Base-by-base conservation (phyloP, 2,329 filamentous ascomycete genomes). In the Pyricularia sp. region DNA sequence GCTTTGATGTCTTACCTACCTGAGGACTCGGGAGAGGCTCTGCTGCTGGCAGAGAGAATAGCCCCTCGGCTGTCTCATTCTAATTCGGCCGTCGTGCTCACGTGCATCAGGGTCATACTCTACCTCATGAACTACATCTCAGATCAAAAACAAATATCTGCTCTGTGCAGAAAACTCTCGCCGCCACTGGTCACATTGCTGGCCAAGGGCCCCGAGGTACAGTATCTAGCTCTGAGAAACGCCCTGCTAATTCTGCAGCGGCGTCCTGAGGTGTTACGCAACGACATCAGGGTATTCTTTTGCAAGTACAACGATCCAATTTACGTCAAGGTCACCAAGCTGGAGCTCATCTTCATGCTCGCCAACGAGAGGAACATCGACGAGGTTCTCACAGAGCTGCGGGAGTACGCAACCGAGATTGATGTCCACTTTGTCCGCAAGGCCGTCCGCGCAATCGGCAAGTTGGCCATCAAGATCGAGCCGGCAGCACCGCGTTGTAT, bases 231-330 rank as follows among this genome's bases (percentile, higher is more conserved):
- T 0, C 82, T 99, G 22, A 84, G 94, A 68, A 99, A 99, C 73
- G 94, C 94, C 0, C 82, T 99, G 2, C 81, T 99, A 16, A 99
- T 99, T 70, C 80, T 99, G 64, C 94, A 99, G 75, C 84, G 93
- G 70, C 84, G 93, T 65, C 94, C 94, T 0, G 94, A 97, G 72
- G 93, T 99, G 9, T 78, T 99, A 64, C 86, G 92, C 68, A 97
- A 97, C 76, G 94, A 99, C 75, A 97, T 99, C 68, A 87, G 94
- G 61, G 94, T 99, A 35, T 99, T 99, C 78, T 99, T 99, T 78
- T 99, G 94, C 86, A 99, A 99, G 81, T 99, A 99, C 78, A 99
- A 99, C 75, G 94, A 99, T 73, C 94, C 94, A 0, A 99, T 99
- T 68, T 99, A 97, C 75, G 94, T 99, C 78, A 99, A 99, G 77